These are phyloP conservation scores for Calocybe indica DNA, from an alignment of 768 basidiomycete genomes.

Conservation along the genomic window DNA sequence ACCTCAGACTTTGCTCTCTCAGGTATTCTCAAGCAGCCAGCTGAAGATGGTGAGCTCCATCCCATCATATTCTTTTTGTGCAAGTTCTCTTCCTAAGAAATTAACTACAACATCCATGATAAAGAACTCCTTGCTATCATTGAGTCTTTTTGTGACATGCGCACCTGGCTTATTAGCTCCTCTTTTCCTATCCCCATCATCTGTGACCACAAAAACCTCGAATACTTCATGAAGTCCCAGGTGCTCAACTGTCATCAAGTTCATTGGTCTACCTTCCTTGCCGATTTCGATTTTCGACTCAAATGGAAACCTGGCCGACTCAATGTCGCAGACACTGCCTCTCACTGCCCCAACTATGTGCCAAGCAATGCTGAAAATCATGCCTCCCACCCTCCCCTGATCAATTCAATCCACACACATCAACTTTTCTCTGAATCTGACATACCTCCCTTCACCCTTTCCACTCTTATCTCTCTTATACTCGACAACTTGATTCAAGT, in stretches of 20 bases:
- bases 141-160: constrained; percentile 26
- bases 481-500: constrained; percentile 21
- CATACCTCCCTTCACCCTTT: constrained; percentile 18
- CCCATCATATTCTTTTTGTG: constrained; percentile 33
- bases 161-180: constrained; percentile 24
- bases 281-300: constrained; percentile 30
- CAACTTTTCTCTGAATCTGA: too few species aligned
- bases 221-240: constrained; percentile 34
- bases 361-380: constrained; percentile 22
- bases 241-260: constrained; percentile 40
- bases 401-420: too few species aligned
- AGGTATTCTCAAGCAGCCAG: constrained; percentile 22
- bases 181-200: constrained; percentile 14
- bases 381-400: constrained; percentile 18
- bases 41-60: constrained; percentile 20
- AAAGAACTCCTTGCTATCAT: constrained; percentile 48
- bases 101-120: constrained; percentile 45
- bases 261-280: constrained; percentile 37
- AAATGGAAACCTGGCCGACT: constrained; percentile 19
- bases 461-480: constrained; percentile 14
- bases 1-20: constrained; percentile 30
- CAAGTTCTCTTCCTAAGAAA: constrained; percentile 28
- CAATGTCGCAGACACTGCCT: constrained; percentile 25
- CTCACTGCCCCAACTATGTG: constrained; percentile 21
- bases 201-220: constrained; percentile 34